These are phyloP conservation scores for Gentiana dahurica DNA, from an alignment of 257 asterid genomes.

Conservation along the genomic window DNA sequence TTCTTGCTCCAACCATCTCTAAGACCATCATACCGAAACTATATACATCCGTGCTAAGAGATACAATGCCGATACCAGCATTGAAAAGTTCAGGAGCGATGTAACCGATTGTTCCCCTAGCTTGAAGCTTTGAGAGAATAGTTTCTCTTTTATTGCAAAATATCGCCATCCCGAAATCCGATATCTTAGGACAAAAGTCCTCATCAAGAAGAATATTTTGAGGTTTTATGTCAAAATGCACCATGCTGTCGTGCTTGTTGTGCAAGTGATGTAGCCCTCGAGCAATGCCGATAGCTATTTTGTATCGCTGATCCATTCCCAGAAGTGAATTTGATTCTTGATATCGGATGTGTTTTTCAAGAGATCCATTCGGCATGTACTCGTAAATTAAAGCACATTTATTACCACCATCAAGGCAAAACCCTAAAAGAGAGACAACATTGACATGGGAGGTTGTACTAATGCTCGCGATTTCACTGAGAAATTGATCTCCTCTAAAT, in stretches of 20 bases:
- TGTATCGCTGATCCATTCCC: conserved; percentile 10
- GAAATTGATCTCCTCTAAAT: conserved; percentile 2
- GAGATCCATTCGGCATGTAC: conserved; percentile 29
- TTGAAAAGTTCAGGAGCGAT: conserved; percentile 22
- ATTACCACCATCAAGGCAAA: conserved; percentile 1
- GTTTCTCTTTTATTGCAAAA: conserved; percentile 13
- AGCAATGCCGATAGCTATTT: conserved; percentile 21
- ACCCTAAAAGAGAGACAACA: conserved; percentile 6
- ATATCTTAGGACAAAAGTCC: conserved; percentile 23
- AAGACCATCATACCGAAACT: conserved; percentile 29
- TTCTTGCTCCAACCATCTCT: conserved; percentile 15
- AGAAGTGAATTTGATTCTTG: neutral
- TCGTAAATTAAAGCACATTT: conserved; percentile 3
- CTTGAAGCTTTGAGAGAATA: conserved; percentile 12
- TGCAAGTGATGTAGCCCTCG: conserved; percentile 29
- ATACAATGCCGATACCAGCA: conserved; percentile 17
- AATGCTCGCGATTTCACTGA: conserved; percentile 7
- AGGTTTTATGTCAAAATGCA: conserved; percentile 32
- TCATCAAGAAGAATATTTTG: conserved; percentile 25
- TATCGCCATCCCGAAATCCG: conserved; percentile 27
- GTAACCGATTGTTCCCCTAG: conserved; percentile 23
- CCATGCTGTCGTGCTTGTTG: conserved; percentile 16
- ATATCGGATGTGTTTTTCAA: conserved; percentile 12
- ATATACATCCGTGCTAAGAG: conserved; percentile 23
- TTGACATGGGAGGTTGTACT: conserved; percentile 9